These are phyloP conservation scores for Ochromonadaceae sp. DNA, from an alignment of 352 stramenopile genomes.

Conservation along the genomic window DNA sequence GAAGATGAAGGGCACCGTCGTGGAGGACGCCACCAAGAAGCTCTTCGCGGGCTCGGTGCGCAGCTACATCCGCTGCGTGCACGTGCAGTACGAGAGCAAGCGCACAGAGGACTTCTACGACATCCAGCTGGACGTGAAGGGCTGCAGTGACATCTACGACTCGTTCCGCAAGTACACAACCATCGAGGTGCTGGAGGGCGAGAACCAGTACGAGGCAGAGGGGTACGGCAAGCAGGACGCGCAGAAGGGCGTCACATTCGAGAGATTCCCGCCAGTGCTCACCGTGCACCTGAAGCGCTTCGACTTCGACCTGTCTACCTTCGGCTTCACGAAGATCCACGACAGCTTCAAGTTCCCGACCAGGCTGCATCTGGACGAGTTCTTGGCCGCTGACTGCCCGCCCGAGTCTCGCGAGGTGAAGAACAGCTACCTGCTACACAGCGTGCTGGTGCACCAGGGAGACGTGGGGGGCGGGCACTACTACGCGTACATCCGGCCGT, in stretches of 20 bases:
- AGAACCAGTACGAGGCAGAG: constrained; percentile 80
- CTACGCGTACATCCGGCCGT: constrained; percentile 68
- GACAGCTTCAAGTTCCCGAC: constrained; percentile 19
- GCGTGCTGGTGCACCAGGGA: constrained; percentile 74
- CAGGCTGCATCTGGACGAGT: constrained; percentile 11
- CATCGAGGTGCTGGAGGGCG: constrained; percentile 70
- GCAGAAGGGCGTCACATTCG: constrained; percentile 56
- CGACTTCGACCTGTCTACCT: constrained; percentile 33
- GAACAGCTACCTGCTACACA: constrained; percentile 63
- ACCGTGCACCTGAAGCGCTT: constrained; percentile 76
- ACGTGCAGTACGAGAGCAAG: constrained; percentile 65
- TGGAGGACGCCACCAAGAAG: constrained; percentile 37
- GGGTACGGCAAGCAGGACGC: constrained; percentile 63
- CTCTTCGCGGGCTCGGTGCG: constrained; percentile 71
- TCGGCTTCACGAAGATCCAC: constrained; percentile 17
- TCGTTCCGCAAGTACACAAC: constrained; percentile 76
- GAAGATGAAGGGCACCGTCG: constrained; percentile 62
- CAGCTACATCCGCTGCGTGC: constrained; percentile 70
- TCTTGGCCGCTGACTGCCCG: background rate
- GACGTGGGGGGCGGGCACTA: constrained; percentile 75
- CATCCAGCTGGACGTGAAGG: constrained; percentile 76
- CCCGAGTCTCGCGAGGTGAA: background rate
- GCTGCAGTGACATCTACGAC: constrained; percentile 61
- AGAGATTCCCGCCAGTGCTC: constrained; percentile 61
- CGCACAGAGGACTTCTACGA: constrained; percentile 77